Percentiles rank a stretch among this genome's conserved stretches.
Evolutionary conservation across 1,284 basidiomycete species (phyloP).

Genomic region (Puccinia novopanici): DNA sequence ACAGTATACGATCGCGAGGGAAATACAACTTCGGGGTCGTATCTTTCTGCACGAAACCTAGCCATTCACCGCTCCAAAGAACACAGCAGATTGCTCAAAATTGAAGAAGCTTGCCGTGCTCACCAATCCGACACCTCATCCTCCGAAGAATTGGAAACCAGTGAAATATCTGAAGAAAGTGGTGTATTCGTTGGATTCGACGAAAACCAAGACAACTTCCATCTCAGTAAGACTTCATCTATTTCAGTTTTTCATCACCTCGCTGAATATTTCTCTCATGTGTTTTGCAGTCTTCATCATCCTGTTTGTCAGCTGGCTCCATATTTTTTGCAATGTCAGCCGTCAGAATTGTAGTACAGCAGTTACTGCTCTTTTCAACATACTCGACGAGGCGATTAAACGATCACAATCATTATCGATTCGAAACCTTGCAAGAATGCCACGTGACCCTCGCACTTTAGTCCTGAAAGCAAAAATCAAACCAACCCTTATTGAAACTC

Average conservation of each 20-base stretch:
- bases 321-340: slow-evolving; percentile 34
- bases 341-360: slow-evolving; percentile 21
- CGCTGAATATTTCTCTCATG: neutral
- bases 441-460: neutral
- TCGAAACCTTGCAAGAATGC: neutral
- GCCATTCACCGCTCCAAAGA: neutral
- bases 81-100: neutral
- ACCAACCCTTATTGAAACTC: neutral
- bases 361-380: neutral
- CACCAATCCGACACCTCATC: neutral
- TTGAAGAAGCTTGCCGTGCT: neutral
- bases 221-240: neutral
- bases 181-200: neutral
- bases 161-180: neutral
- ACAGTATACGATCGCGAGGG: neutral
- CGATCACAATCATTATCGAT: neutral
- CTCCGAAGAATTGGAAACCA: neutral
- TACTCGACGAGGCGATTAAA: neutral
- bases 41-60: slow-evolving; percentile 6
- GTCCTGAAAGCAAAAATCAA: neutral
- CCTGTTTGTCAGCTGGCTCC: slow-evolving; percentile 23
- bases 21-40: neutral
- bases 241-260: neutral
- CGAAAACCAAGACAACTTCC: neutral
- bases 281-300: slow-evolving; percentile 6